Evolutionary conservation across 768 basidiomycete species (phyloP).

Genomic region (Cystofilobasidium capitatum): DNA sequence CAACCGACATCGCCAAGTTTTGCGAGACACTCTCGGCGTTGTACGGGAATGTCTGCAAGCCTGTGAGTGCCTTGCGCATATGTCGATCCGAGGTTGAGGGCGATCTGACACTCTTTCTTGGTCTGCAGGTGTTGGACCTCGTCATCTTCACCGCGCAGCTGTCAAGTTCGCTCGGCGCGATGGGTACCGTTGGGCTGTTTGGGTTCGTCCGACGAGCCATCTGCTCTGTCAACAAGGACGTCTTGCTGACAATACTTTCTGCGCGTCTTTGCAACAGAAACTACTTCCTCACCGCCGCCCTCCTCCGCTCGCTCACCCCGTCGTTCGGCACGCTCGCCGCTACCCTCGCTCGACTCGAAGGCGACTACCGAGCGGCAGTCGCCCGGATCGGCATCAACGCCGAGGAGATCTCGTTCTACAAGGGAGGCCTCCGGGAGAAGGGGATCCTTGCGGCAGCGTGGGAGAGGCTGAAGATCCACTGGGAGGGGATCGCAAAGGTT

Average conservation of each 20-base stretch:
- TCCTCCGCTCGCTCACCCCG: conserved; percentile 65
- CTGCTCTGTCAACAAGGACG: background rate
- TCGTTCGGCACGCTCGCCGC: conserved; percentile 85
- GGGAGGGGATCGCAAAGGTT: conserved; percentile 78
- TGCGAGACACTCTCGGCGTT: conserved; percentile 72
- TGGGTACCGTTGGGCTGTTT: conserved; percentile 72
- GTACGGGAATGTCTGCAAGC: conserved; percentile 90
- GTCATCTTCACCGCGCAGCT: conserved; percentile 87
- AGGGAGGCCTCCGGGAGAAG: conserved; percentile 72
- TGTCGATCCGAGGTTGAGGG: background rate
- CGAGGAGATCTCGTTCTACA: conserved; percentile 95
- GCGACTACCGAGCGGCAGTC: conserved; percentile 82
- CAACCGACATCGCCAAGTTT: conserved; percentile 83
- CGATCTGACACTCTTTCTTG: background rate
- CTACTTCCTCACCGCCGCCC: conserved; percentile 55
- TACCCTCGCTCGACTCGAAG: conserved; percentile 76
- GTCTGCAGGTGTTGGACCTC: conserved; percentile 52
- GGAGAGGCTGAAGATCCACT: conserved; percentile 67
- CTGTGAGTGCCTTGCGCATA: conserved; percentile 39
- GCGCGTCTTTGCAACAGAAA: background rate
- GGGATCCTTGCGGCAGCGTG: conserved; percentile 73
- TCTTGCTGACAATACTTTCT: too few relatives aligned
- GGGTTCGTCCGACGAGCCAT: background rate
- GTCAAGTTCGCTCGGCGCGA: conserved; percentile 69
- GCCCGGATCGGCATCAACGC: conserved; percentile 75